A percentile compares a stretch with the other conserved stretches of the same genome.
Evolutionary conservation across 2,329 filamentous ascomycete species (phyloP).

Genomic region (Aureobasidium sp.): DNA sequence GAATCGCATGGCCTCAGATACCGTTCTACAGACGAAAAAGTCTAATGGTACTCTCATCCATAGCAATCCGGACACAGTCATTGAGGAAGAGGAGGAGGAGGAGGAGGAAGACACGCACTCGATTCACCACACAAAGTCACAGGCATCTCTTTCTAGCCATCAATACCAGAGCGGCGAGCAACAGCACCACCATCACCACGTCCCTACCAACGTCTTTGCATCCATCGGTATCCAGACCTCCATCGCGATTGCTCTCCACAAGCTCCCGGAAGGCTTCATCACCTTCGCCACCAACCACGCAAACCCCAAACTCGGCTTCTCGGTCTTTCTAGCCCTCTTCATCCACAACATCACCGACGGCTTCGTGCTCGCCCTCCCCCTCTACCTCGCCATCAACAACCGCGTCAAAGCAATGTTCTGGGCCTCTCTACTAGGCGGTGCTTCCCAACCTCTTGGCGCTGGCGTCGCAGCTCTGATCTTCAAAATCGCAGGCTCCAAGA

Average conservation of each 20-base stretch:
- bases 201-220: slow-evolving; percentile 86
- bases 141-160: slow-evolving; percentile 16
- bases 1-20: not conserved
- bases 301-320: slow-evolving; percentile 78
- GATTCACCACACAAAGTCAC: not conserved
- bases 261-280: slow-evolving; percentile 80
- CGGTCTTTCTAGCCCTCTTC: slow-evolving; percentile 90
- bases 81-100: slow-evolving; percentile 17
- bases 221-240: slow-evolving; percentile 94
- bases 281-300: slow-evolving; percentile 97
- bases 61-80: not conserved
- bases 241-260: slow-evolving; percentile 90
- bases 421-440: slow-evolving; percentile 74
- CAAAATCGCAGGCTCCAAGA: slow-evolving; percentile 53
- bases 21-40: not conserved
- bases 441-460: slow-evolving; percentile 82
- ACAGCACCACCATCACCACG: slow-evolving; percentile 71
- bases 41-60: not conserved
- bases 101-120: slow-evolving; percentile 7
- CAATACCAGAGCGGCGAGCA: not conserved
- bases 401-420: slow-evolving; percentile 76
- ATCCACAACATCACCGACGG: slow-evolving; percentile 98
- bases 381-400: slow-evolving; percentile 83
- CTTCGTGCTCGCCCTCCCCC: slow-evolving; percentile 83
- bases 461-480: slow-evolving; percentile 82